phyloP scores from a whole-genome alignment of 345 rosid species.

The Hirschfeldia incana region DNA sequence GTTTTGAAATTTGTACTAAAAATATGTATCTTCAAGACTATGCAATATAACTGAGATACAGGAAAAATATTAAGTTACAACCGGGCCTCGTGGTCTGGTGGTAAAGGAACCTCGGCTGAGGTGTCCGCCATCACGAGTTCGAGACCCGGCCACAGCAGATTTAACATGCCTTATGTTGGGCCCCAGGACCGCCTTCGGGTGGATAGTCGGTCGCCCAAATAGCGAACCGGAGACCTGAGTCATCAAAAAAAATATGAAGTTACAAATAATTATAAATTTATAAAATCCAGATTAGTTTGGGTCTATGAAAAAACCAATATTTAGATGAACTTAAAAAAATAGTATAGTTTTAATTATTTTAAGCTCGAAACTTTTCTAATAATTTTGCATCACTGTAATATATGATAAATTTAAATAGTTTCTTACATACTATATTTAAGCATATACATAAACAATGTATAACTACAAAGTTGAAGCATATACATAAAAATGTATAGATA shows the following conservation, averaged over 20 bases:
- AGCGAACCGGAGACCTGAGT: too few species aligned
- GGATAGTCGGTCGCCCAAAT: too few species aligned
- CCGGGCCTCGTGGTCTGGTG: too few species aligned
- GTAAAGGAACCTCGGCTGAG: too few species aligned
- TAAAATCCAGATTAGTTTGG: neutral
- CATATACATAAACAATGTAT: neutral
- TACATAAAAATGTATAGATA: neutral
- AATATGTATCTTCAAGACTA: neutral
- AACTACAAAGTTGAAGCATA: neutral
- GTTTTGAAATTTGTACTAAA: conserved; percentile 17
- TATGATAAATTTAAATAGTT: neutral
- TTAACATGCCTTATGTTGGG: too few species aligned
- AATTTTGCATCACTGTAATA: neutral
- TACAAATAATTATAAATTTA: neutral
- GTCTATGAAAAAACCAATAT: neutral
- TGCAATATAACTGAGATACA: conserved; percentile 5
- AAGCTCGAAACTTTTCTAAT: neutral
- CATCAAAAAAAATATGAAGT: neutral
- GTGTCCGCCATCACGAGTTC: too few species aligned
- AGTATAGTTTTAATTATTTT: neutral
- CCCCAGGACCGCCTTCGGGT: too few species aligned
- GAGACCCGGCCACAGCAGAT: too few species aligned
- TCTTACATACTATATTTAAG: neutral
- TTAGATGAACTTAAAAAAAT: too few species aligned
- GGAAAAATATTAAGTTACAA: neutral